Base-by-base conservation (phyloP, 768 basidiomycete genomes). In the Amanita rubescens region DNA sequence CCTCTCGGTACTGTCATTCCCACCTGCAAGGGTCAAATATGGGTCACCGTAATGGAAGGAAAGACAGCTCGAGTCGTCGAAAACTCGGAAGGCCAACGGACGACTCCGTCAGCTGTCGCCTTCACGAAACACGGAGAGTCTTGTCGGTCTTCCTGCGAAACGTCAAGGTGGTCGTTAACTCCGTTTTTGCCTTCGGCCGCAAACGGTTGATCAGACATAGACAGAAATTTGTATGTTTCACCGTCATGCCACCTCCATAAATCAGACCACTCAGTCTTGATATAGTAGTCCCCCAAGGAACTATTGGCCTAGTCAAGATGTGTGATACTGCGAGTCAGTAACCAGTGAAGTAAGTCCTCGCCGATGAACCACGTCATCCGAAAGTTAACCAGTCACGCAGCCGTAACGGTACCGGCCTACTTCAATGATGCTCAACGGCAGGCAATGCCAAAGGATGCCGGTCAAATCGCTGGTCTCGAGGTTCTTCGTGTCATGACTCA, bases 381-480 rank as follows among this genome's bases (percentile, higher is more conserved):
- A 7, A 62, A 55, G 50, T n/a, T 49, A 50, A 35, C 55, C 37
- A 90, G 87, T 62, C 84, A 90, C 51, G 88, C 88, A 24, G 94
- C 97, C 62, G 76, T 98, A 63, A 97, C 94, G 12, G 95, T 97
- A 27, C 96, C 95, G 0, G 94, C 95, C 0, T 97, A 97, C 75
- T 99, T 98, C 82, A 99, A 99, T 69, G 96, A 99, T 66, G 94
- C 96, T 17, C 96, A 99, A 71, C 87, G 96, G 56, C 95, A 98
- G 75, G 96, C 96, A 3, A 99, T 96, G n/a, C n/a, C n/a, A 38
- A 96, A 97, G 74, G 86, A 97, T 57, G 94, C 96, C 50, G 96
- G 96, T 65, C 87, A 92, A 67, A 97, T 98, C 61, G 94, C 96
- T 17, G 96, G 96, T 65, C 82, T 98, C 15, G 92, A 98, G 17